Conservation (phyloP, 345 rosid species). For the Eucalyptus pumila region DNA sequence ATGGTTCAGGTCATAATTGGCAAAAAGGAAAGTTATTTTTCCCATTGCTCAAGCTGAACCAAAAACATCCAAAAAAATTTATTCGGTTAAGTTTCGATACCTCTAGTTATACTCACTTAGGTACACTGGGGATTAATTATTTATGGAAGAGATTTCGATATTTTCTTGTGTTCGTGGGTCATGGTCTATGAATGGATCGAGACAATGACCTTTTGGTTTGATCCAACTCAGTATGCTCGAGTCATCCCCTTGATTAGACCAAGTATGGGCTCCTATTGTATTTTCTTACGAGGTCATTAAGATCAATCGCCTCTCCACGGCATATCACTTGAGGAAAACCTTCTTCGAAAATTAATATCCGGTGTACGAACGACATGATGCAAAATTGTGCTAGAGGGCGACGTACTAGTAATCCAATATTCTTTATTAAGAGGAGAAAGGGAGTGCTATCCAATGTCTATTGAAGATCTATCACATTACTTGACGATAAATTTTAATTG, state of each 20-base stretch:
- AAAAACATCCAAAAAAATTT: neutral
- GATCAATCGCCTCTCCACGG: neutral
- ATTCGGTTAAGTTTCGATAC: too few relatives aligned
- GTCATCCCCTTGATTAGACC: neutral
- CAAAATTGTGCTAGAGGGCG: neutral
- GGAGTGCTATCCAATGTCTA: neutral
- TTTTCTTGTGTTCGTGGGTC: neutral
- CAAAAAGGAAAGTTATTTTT: too few relatives aligned
- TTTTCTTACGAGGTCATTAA: neutral
- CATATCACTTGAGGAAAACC: neutral
- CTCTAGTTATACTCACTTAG: neutral
- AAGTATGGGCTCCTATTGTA: neutral
- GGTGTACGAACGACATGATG: neutral
- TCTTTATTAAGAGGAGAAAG: neutral
- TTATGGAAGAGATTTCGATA: neutral
- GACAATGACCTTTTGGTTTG: neutral
- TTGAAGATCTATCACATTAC: neutral
- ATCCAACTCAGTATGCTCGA: neutral
- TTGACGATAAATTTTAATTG: neutral
- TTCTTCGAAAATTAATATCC: neutral
- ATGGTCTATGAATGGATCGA: neutral
- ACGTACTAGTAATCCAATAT: neutral
- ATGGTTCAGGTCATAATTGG: neutral
- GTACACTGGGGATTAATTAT: neutral
- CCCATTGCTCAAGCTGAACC: neutral